A percentile compares a stretch with the other conserved stretches of the same genome.
Evolutionary conservation across 345 rosid species (phyloP).

Genomic region (Dipteronia sinensis): DNA sequence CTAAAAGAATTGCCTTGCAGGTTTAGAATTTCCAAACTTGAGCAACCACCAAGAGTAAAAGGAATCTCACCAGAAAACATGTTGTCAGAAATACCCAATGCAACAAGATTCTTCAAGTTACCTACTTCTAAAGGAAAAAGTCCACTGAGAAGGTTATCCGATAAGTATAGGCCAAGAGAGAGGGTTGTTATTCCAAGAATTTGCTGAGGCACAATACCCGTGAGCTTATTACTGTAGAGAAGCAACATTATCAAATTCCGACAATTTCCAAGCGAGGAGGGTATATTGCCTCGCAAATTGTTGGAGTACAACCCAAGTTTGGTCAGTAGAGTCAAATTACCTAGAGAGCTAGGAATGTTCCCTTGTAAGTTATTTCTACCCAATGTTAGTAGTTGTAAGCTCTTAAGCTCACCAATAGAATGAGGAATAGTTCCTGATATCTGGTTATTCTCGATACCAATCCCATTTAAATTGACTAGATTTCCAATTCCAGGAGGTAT

Average conservation of each 20-base stretch:
- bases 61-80: constrained; percentile 13
- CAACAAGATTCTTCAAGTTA: constrained; percentile 3
- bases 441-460: not conserved
- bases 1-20: not conserved
- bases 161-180: not conserved
- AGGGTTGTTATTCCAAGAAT: constrained; percentile 9
- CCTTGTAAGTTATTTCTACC: not conserved
- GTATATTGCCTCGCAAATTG: constrained; percentile 23
- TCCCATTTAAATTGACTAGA: constrained; percentile 4
- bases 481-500: constrained; percentile 21
- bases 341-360: constrained; percentile 5
- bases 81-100: constrained; percentile 18
- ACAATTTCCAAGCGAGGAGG: constrained; percentile 16
- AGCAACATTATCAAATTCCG: no score
- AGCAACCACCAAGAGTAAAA: constrained; percentile 10
- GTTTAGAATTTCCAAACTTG: not conserved
- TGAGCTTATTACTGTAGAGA: no score
- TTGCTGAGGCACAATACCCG: constrained; percentile 27
- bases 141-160: constrained; percentile 13
- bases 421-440: constrained; percentile 16
- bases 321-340: not conserved
- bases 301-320: not conserved
- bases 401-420: not conserved
- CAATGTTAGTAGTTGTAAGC: not conserved
- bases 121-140: constrained; percentile 11